Base-by-base conservation (phyloP, 768 basidiomycete species). In the Macrocybe gigantea region DNA sequence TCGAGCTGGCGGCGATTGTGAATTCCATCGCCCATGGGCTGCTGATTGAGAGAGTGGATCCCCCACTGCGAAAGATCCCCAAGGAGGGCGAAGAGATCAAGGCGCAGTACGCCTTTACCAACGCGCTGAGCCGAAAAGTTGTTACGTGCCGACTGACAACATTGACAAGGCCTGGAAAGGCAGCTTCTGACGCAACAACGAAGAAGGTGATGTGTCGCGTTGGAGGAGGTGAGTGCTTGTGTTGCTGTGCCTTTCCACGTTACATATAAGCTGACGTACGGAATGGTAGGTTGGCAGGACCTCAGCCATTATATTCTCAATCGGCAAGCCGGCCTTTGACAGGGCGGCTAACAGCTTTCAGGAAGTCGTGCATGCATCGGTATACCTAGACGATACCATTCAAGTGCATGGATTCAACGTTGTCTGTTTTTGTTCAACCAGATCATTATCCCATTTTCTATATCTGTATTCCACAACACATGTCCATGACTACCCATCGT, bases 181-280 rank as follows among this genome's bases (percentile, higher is more conserved):
- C 71, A 42, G 71, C 72, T 48, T 69, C 67, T 41, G 75, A 68
- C 54, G 71, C 73, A 55, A 78, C 67, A 49, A 80, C 79, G 51
- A 90, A 86, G 79, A 93, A 91, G 66, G 91, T 93, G 31, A 87
- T 94, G 85, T 90, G 86, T 67, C 82, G 91, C 50, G 85, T 93
- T 52, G 91, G 91, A 40, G 89, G 88, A 64, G 88, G 88, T 83
- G 54, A 59, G 81, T 72, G 5, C 44, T 40, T 49, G 50, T 33
- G 45, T 34, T 48, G 14, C 35, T 9, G 10, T 44, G 38, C 8
- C 45, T 39, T 36, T 9, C n/a, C n/a, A 30, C 32, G 2, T 49
- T 33, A 47, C 49, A 57, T 49, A 54, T 51, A 43, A 43, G 41
- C 36, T 38, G 47, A 47, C 12, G 41, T 39, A 41, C 45, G 38